Evolutionary conservation across 192 early-diverging fungal species (phyloP), one percentile per base, ranked within the genome.

Genomic region (Gryganskiella cystojenkinii): DNA sequence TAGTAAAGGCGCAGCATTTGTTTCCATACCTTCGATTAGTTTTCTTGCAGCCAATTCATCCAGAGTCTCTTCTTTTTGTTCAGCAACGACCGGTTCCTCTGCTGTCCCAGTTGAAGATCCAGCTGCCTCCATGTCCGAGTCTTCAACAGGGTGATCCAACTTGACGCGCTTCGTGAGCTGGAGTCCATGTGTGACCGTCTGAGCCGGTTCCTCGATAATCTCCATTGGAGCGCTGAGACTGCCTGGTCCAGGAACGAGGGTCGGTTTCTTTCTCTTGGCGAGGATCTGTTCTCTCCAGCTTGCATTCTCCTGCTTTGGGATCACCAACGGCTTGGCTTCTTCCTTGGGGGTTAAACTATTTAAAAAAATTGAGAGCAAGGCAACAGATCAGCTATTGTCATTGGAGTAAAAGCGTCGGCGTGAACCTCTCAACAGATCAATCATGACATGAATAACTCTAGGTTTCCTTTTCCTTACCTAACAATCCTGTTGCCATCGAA

Each of bases 401-500:
- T n/a, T n/a, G n/a, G n/a, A n/a, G n/a, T n/a, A n/a, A n/a, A n/a
- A n/a, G n/a, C n/a, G n/a, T n/a, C n/a, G n/a, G n/a, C n/a, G n/a
- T n/a, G n/a, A n/a, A n/a, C n/a, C n/a, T n/a, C n/a, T n/a, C n/a
- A n/a, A n/a, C n/a, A 53, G 22, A 46, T 22, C 43, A 45, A 19
- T 53, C n/a, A n/a, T n/a, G n/a, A n/a, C n/a, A n/a, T n/a, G n/a
- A n/a, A n/a, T n/a, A n/a, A n/a, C n/a, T 19, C 24, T 19, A 61
- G 1, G 31, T 60, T 7, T 8, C 13, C 13, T 10, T 13, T 17
- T 8, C 3, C 52, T 34, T 80, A 86, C 82, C 73, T 78, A 49
- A 79, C 62, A 27, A 81, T 64, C 52, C 70, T 82, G 40, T 87
- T 87, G 40, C 74, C 84, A 56, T 85, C 84, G 11, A 87, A 61